These are phyloP conservation scores for Aureobasidium lini DNA, from an alignment of 2,329 filamentous ascomycete species.

Conservation along the genomic window DNA sequence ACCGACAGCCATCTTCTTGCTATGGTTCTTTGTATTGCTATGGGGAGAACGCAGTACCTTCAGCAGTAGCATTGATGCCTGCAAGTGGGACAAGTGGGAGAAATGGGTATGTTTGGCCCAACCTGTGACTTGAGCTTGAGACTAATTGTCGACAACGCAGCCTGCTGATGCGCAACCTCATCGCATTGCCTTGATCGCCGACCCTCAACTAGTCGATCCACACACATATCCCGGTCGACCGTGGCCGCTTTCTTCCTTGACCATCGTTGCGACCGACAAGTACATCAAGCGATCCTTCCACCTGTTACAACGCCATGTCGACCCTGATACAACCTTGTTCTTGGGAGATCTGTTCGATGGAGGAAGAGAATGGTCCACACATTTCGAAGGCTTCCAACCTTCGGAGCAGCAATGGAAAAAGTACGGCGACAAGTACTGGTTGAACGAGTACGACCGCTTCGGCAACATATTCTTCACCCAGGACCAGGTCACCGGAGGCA, in stretches of 20 bases:
- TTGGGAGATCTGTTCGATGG: constrained; percentile 93
- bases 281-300: constrained; percentile 79
- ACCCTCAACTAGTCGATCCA: constrained; percentile 86
- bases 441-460: constrained; percentile 79
- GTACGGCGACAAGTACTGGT: constrained; percentile 79
- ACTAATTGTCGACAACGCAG: constrained; percentile 39
- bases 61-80: constrained; percentile 59
- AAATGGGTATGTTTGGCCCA: constrained; percentile 60
- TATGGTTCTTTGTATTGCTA: constrained; percentile 72
- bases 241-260: constrained; percentile 61
- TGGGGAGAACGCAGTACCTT: constrained; percentile 83
- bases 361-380: constrained; percentile 82
- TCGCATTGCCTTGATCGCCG: constrained; percentile 74
- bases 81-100: constrained; percentile 85
- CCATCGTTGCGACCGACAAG: constrained; percentile 72
- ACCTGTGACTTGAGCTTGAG: background rate
- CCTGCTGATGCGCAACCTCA: constrained; percentile 72
- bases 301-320: constrained; percentile 65
- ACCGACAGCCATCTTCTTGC: constrained; percentile 43
- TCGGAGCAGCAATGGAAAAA: constrained; percentile 62
- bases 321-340: constrained; percentile 85
- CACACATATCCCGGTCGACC: constrained; percentile 87
- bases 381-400: constrained; percentile 34
- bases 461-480: constrained; percentile 67
- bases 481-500: constrained; percentile 42